phyloP scores from a whole-genome alignment of 805 yeast species.

The Sugiyamaella lignohabitans region DNA sequence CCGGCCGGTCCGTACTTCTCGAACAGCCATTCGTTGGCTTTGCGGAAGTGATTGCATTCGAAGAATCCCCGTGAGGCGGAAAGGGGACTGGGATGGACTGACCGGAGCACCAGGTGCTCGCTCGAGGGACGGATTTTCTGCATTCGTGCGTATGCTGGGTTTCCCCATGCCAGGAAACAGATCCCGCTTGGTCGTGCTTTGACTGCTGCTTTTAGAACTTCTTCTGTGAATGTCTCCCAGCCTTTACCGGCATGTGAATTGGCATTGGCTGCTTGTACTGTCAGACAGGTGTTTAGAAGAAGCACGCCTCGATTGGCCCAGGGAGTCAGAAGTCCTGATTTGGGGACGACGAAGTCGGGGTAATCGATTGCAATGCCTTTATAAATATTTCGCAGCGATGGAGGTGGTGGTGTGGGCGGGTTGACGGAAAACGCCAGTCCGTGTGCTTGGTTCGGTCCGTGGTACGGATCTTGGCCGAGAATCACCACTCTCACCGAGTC shows the following conservation, averaged over 20 bases:
- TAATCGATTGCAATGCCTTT: constrained; percentile 64
- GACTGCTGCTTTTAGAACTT: constrained; percentile 50
- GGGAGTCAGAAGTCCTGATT: constrained; percentile 60
- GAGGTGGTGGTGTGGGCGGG: constrained; percentile 81
- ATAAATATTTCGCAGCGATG: constrained; percentile 80
- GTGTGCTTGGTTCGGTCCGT: constrained; percentile 87
- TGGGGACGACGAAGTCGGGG: constrained; percentile 61
- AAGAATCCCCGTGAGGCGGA: constrained; percentile 88
- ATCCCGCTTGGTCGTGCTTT: constrained; percentile 43
- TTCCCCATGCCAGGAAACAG: constrained; percentile 77
- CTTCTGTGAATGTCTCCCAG: constrained; percentile 86
- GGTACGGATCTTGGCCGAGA: constrained; percentile 96
- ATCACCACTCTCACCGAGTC: constrained; percentile 67
- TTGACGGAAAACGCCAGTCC: constrained; percentile 91
- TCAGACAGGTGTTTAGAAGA: constrained; percentile 77
- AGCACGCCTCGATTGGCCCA: constrained; percentile 91
- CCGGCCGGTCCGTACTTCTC: constrained; percentile 36
- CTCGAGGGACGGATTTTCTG: constrained; percentile 33
- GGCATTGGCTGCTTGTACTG: constrained; percentile 90
- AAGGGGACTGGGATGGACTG: constrained; percentile 94
- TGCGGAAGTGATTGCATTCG: constrained; percentile 62
- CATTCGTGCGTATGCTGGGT: constrained; percentile 62
- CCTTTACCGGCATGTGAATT: constrained; percentile 87
- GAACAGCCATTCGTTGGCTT: constrained; percentile 72
- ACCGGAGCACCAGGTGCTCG: constrained; percentile 45